phyloP scores from a whole-genome alignment of 139 green algal genomes.

The Picochlorum sp. region DNA sequence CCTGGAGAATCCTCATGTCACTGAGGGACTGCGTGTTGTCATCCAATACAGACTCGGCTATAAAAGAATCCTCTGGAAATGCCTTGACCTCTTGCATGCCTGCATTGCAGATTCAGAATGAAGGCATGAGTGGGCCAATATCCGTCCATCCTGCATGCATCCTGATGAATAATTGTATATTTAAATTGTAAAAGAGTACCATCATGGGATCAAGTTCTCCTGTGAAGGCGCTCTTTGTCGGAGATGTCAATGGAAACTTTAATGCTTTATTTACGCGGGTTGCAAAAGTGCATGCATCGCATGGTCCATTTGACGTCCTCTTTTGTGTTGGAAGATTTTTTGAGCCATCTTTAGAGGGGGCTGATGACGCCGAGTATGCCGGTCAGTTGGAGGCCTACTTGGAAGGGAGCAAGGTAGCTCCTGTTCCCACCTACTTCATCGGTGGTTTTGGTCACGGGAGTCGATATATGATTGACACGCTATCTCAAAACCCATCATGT shows the following conservation, averaged over 20 bases:
- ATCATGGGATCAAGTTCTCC: constrained; percentile 12
- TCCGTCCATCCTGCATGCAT: too few species aligned
- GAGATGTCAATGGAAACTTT: constrained; percentile 36
- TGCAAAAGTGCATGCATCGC: constrained; percentile 42
- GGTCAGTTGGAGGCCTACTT: constrained; percentile 43
- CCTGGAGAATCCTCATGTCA: too few species aligned
- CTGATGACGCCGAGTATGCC: constrained; percentile 26
- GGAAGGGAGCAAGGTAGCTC: constrained; percentile 30
- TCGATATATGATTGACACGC: constrained; percentile 4
- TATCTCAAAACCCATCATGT: constrained; percentile 23
- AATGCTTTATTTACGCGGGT: constrained; percentile 48
- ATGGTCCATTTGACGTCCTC: constrained; percentile 53
- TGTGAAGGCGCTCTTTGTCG: constrained; percentile 47
- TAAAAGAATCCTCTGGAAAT: too few species aligned
- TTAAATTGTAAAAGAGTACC: background rate
- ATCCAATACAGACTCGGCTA: too few species aligned
- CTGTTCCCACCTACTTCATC: constrained; percentile 66
- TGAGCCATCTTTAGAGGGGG: constrained; percentile 25
- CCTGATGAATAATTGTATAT: background rate
- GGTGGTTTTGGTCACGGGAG: constrained; percentile 43
- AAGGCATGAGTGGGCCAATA: background rate
- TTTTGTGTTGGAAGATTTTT: constrained; percentile 58
- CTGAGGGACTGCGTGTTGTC: too few species aligned
- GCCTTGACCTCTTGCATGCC: too few species aligned
- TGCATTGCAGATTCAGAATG: background rate